Base-by-base conservation (phyloP, 1,284 basidiomycete species). In the Lignosus rhinocerotis region DNA sequence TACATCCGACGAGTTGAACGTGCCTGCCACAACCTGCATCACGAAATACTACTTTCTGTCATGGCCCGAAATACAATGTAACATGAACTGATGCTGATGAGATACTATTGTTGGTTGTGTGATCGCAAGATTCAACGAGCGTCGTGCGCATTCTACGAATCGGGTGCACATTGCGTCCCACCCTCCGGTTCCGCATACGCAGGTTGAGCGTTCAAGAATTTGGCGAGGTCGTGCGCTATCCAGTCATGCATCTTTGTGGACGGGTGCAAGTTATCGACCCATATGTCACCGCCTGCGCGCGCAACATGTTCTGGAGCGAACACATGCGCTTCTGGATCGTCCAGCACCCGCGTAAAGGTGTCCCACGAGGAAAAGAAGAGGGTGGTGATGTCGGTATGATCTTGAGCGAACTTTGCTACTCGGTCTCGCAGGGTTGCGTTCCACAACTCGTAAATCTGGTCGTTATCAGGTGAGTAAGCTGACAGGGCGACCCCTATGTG, bases 291-390 rank as follows among this genome's bases (percentile, higher is more conserved):
- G 0, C 53, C 62, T 8, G 51, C 68, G 68, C 41, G 61, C 16
- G 62, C 67, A 68, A 25, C 69, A 47, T 50, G 70, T 46, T 65
- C 81, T 73, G 61, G 60, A 2, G 66, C 47, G 57, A 86, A 81
- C 0, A 79, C 80, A 59, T 79, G 75, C 0, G 67, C 64, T 4
- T 59, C 64, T 1, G 80, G 80, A 49, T 81, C 66, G 59, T 82
- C 76, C 39, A 85, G 69, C 3, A 85, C 67, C 14, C 69, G 70
- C n/a, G 70, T 74, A 67, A 86, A 83, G 0, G 75, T 70, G 3
- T 74, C 73, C 63, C 75, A 77, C 0, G 82, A 75, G 1, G 83
- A 85, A 68, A 78, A 84, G 6, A 83, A 48, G 49, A 86, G 65
- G 7, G 76, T 71, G 0, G 82, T 83, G 19, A 69, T 65, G 44